Percentiles rank a stretch among this genome's conserved stretches.
These are phyloP conservation scores for Penicillium turbatum DNA, from an alignment of 495 filamentous ascomycete species.

Conservation along the genomic window DNA sequence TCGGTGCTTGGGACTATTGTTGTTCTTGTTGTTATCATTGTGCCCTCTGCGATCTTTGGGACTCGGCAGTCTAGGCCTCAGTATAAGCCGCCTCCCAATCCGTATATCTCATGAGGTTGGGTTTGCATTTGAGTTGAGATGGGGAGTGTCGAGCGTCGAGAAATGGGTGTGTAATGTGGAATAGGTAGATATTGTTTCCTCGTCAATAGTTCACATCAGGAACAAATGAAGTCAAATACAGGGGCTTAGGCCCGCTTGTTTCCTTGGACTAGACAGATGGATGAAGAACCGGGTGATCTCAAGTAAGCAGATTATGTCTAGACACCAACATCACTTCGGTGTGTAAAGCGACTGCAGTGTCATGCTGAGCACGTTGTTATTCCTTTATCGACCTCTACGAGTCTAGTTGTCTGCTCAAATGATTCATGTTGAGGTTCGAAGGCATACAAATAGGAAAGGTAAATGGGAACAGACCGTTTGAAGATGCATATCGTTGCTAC, in stretches of 20 bases:
- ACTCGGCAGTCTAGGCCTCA: slow-evolving; percentile 1
- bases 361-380: neutral
- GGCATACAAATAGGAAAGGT: neutral
- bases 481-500: slow-evolving; percentile 4
- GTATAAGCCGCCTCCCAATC: neutral
- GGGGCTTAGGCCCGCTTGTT: no score
- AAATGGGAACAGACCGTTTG: neutral
- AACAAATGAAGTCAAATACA: neutral
- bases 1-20: neutral
- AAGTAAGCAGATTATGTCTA: no score
- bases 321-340: no score
- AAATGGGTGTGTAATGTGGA: neutral
- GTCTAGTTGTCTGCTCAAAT: neutral
- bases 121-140: neutral
- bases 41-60: slow-evolving; percentile 5
- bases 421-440: neutral
- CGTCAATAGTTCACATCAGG: neutral
- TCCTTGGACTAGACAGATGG: no score
- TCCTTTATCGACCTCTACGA: neutral
- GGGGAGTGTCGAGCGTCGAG: neutral
- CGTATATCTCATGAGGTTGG: neutral
- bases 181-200: neutral
- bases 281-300: no score
- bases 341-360: neutral
- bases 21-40: slow-evolving; percentile 7